Evolutionary conservation across 2,329 filamentous ascomycete genomes (phyloP), one percentile per base, ranked within the genome.

Genomic region (Sarocladium brachiariae): DNA sequence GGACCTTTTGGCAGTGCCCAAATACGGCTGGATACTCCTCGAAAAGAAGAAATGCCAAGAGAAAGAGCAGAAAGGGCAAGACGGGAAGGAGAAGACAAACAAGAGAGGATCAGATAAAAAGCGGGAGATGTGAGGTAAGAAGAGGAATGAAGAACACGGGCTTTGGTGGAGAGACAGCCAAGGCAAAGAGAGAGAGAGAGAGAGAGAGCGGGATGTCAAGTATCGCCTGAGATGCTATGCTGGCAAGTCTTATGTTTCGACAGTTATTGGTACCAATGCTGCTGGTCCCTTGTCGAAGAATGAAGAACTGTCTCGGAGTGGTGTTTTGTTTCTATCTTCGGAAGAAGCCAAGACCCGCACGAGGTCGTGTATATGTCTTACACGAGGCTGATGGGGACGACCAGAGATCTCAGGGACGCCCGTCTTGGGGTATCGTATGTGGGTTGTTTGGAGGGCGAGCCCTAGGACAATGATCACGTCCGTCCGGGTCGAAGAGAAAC

Each of bases 321-420:
- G 43, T 33, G 8, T n/a, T 33, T 30, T 47, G 43, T 47, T 47
- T 47, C 43, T 47, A 47, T 47, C 43, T 47, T 47, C 43, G 43
- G 43, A 19, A 47, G 43, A 31, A 31, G 43, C 43, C 43, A 47
- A 33, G 24, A 23, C 27, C 16, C 43, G 24, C 43, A 19, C 14
- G 24, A 47, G 4, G 43, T 18, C 6, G 16, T 33, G 16, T 31
- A 16, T 19, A 19, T n/a, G n/a, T 6, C 6, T 43, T 13, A 19
- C 23, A 25, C 21, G 43, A 21, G 43, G 43, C 4, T 4, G 21
- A 45, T 45, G 39, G 39, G 30, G 23, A 45, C 37, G 37, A 16
- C 8, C 16, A 19, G 37, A 19, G 16, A 7, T 39, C 16, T 39
- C 37, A 6, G 37, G 37, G 37, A 39, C 23, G 37, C 27, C 27